Base-by-base conservation (phyloP, 257 asterid species). In the Craterostigma plantagineum region DNA sequence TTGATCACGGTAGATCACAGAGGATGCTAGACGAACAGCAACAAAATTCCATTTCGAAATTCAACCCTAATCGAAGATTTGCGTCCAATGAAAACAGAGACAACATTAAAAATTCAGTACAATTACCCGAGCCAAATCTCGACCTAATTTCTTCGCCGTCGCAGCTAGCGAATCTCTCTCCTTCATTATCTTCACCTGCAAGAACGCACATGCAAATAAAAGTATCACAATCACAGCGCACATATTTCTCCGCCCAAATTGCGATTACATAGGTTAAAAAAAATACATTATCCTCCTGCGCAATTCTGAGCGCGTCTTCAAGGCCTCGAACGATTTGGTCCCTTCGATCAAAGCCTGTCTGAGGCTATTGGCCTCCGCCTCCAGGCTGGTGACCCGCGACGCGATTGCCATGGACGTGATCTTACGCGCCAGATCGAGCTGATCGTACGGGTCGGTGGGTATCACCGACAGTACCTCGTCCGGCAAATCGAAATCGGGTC, bases 341-440 rank as follows among this genome's bases (percentile, higher is more conserved):
- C 44, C 69, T 90, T 84, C 94, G 30, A 38, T 43, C 18, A 90
- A 62, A 57, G 65, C 69, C 66, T 65, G 77, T 1, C 77, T 70
- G 34, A 91, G 73, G 45, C 59, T 56, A n/a, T 62, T 82, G 18
- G 72, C 51, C 52, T 91, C 96, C 11, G 82, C 44, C 69, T 91
- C 94, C 6, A 91, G 78, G 34, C 71, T 91, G 3, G 81, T 57
- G n/a, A 91, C 96, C 30, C 99, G 94, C 16, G 99, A 84, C 6
- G 96, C 99, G 53, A 91, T 84, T 9, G 99, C 96, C 82, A 91
- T 67, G 61, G 96, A 91, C 7, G 99, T 84, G 50, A 91, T 73
- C 72, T 84, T 91, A 53, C 99, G 93, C 38, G 99, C 99, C 60
- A 91, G 92, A 81, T 91, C 99, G 65, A 91, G 65, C 58, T 91